Conservation (phyloP, 2,329 filamentous ascomycete genomes). For the Phyllosticta citrichinensis region DNA sequence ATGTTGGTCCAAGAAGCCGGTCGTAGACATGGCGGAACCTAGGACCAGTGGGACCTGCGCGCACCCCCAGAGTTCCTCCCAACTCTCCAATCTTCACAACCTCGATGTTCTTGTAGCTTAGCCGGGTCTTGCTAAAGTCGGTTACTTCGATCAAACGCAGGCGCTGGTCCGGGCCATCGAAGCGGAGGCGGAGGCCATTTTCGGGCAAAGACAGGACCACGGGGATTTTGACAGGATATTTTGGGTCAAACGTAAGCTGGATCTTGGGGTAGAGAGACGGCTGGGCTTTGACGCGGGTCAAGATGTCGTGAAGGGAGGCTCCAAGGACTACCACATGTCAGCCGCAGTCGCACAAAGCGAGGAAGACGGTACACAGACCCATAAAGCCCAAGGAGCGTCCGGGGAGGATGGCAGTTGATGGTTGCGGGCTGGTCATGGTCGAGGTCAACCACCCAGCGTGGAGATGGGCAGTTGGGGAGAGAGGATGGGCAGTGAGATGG, state of each 20-base stretch:
- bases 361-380: conserved; percentile 18
- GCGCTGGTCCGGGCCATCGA: conserved; percentile 88
- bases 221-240: conserved; percentile 62
- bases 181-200: conserved; percentile 83
- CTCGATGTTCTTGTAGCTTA: conserved; percentile 74
- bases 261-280: conserved; percentile 73
- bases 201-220: conserved; percentile 66
- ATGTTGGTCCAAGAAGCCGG: conserved; percentile 84
- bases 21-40: conserved; percentile 87
- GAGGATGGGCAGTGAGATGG: background rate
- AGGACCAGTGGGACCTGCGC: conserved; percentile 46
- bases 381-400: conserved; percentile 30
- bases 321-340: conserved; percentile 56
- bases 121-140: conserved; percentile 76
- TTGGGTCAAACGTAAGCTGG: conserved; percentile 70
- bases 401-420: conserved; percentile 14
- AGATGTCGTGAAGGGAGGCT: conserved; percentile 79
- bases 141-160: conserved; percentile 82
- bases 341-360: background rate
- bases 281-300: conserved; percentile 81
- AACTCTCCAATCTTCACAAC: conserved; percentile 53
- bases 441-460: background rate
- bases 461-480: background rate
- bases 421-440: conserved; percentile 8
- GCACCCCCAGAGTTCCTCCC: conserved; percentile 12